These are phyloP conservation scores for Sphaerostilbella broomeana DNA, from an alignment of 2,329 filamentous ascomycete species.

Conservation along the genomic window DNA sequence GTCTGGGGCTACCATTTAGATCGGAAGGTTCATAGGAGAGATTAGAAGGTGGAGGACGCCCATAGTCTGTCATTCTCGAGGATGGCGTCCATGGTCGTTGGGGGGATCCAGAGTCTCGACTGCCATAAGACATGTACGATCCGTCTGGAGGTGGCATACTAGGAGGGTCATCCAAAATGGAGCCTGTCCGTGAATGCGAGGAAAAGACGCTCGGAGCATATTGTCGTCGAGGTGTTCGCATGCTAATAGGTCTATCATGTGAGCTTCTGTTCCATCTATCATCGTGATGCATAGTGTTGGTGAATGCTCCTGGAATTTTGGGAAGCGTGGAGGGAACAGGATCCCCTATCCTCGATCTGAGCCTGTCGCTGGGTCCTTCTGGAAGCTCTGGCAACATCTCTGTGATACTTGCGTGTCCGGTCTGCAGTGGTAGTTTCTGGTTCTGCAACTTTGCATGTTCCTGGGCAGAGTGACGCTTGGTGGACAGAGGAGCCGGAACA, in stretches of 20 bases:
- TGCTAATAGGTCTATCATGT: slow-evolving; percentile 37
- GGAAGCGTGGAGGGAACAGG: slow-evolving; percentile 12
- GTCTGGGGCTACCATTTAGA: slow-evolving; percentile 80
- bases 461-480: slow-evolving; percentile 2
- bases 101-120: slow-evolving; percentile 40
- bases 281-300: slow-evolving; percentile 6
- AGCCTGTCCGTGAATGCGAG: slow-evolving; percentile 38
- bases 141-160: slow-evolving; percentile 57
- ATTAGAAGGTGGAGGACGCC: slow-evolving; percentile 62
- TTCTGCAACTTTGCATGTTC: slow-evolving; percentile 45
- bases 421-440: slow-evolving; percentile 16
- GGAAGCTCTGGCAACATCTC: slow-evolving; percentile 44
- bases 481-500: slow-evolving; percentile 1
- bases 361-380: slow-evolving; percentile 38
- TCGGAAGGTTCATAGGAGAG: slow-evolving; percentile 79
- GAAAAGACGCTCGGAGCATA: slow-evolving; percentile 50
- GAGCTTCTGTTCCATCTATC: slow-evolving; percentile 29
- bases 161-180: slow-evolving; percentile 49
- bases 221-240: slow-evolving; percentile 33
- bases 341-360: slow-evolving; percentile 23
- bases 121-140: slow-evolving; percentile 53
- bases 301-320: background rate
- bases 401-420: slow-evolving; percentile 27
- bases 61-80: slow-evolving; percentile 51
- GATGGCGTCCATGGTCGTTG: slow-evolving; percentile 55